These are phyloP conservation scores for Blastobotrys niveus DNA, from an alignment of 1,139 yeast species.

Conservation along the genomic window DNA sequence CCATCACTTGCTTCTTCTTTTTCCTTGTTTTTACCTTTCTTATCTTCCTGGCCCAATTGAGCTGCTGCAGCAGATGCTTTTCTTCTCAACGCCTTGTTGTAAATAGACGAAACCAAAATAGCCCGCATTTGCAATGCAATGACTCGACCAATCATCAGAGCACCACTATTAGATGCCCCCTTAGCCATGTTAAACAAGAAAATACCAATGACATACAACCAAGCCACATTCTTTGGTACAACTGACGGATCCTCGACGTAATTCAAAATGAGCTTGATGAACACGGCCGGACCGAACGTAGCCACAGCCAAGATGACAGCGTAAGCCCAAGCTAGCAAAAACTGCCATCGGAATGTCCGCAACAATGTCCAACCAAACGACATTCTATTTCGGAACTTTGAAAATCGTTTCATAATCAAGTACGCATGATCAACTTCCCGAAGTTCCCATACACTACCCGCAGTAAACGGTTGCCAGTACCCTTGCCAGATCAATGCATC, in stretches of 20 bases:
- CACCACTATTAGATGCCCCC: constrained; percentile 66
- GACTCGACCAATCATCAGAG: constrained; percentile 86
- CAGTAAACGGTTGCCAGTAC: constrained; percentile 48
- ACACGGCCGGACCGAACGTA: constrained; percentile 70
- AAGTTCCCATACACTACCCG: constrained; percentile 79
- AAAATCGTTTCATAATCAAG: constrained; percentile 54
- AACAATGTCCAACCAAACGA: constrained; percentile 54
- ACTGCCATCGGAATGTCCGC: constrained; percentile 53
- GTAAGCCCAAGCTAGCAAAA: constrained; percentile 64
- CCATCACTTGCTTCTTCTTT: constrained; percentile 21
- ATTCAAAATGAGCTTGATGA: constrained; percentile 71
- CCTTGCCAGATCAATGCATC: constrained; percentile 66
- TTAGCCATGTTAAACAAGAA: constrained; percentile 59
- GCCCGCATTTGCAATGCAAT: constrained; percentile 88
- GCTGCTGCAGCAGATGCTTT: constrained; percentile 50
- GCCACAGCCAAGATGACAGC: constrained; percentile 61
- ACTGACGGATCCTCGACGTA: constrained; percentile 69
- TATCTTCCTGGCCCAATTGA: constrained; percentile 22
- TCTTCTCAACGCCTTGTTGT: constrained; percentile 86
- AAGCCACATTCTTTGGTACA: constrained; percentile 66
- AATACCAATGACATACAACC: constrained; percentile 80
- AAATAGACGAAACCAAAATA: constrained; percentile 81
- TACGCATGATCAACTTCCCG: constrained; percentile 76
- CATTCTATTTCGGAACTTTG: constrained; percentile 35
- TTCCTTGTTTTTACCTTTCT: constrained; percentile 16